phyloP scores from a whole-genome alignment of 1,284 basidiomycete genomes.

The Ustilago xerochloae region DNA sequence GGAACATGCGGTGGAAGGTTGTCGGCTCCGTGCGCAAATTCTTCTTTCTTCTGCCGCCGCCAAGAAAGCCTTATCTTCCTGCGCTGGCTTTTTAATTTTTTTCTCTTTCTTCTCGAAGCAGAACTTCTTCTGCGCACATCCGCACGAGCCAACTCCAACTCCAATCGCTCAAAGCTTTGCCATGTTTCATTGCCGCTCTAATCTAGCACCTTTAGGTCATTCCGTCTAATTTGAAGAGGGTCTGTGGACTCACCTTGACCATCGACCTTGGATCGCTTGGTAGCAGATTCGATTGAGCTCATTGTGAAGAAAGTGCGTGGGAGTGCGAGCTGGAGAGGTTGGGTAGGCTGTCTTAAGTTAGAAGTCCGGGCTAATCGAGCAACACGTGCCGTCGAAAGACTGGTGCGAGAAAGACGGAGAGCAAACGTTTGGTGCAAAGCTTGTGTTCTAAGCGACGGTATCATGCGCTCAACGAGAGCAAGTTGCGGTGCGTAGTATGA shows the following conservation, averaged over 20 bases:
- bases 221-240: neutral
- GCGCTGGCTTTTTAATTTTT: neutral
- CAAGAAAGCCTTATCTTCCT: too few species aligned
- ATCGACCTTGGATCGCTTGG: conserved; percentile 28
- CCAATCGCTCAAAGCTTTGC: neutral
- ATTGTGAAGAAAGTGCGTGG: conserved; percentile 1
- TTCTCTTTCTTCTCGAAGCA: conserved; percentile 1
- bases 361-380: neutral
- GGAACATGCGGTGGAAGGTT: neutral
- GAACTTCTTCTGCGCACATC: neutral
- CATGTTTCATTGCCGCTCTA: neutral
- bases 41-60: neutral
- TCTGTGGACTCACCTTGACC: conserved; percentile 28
- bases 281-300: conserved; percentile 12
- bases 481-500: too few species aligned
- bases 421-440: neutral
- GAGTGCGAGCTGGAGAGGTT: neutral
- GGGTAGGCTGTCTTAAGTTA: neutral
- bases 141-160: conserved; percentile 21
- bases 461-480: neutral
- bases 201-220: neutral
- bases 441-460: neutral
- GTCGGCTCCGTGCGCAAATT: conserved; percentile 3
- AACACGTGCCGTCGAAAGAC: neutral
- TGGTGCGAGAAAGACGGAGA: neutral